Evolutionary conservation across 2,329 filamentous ascomycete species (phyloP), one percentile per base, ranked within the genome.

Genomic region (Capronia americana): DNA sequence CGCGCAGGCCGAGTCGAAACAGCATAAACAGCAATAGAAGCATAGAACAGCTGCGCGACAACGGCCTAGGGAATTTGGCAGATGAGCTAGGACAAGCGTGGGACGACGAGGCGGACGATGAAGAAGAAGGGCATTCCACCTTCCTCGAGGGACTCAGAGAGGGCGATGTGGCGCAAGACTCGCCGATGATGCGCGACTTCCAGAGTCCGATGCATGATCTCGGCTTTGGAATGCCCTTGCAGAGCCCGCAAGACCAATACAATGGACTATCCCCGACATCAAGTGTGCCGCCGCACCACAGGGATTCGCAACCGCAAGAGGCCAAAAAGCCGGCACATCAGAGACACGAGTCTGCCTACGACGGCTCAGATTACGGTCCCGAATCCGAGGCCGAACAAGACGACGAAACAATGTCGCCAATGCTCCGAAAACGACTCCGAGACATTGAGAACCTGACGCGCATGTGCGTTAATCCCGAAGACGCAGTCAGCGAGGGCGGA

Each of bases 1-100:
- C 64, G 46, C 67, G 67, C 32, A 61, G 66, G n/a, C 48, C 55
- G 23, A 69, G 69, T 50, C 57, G 64, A 44, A 66, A 75, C 17
- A 76, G 79, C 41, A 76, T 76, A 68, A 78, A 78, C 12, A 78
- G 75, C 65, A 62, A 69, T 26, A 60, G 61, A 24, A 70, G 69
- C 50, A 51, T 68, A 30, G 68, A 66, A 55, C 68, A 65, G 51
- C 24, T 65, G 24, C 75, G 73, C 17, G 78, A 75, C 61, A 86
- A 80, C 51, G 86, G 85, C 10, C 75, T 88, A 60, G 87, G 87
- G 26, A 89, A 85, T 69, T 75, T 90, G 58, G 87, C 87, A 30
- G 87, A 90, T 73, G 87, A 89, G 73, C 77, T 89, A 26, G 87
- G 84, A 28, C 84, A 87, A 71, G 83, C 84, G n/a, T 86, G 83